Conservation (phyloP, 2,329 filamentous ascomycete species). For the Ophiostoma sp. region DNA sequence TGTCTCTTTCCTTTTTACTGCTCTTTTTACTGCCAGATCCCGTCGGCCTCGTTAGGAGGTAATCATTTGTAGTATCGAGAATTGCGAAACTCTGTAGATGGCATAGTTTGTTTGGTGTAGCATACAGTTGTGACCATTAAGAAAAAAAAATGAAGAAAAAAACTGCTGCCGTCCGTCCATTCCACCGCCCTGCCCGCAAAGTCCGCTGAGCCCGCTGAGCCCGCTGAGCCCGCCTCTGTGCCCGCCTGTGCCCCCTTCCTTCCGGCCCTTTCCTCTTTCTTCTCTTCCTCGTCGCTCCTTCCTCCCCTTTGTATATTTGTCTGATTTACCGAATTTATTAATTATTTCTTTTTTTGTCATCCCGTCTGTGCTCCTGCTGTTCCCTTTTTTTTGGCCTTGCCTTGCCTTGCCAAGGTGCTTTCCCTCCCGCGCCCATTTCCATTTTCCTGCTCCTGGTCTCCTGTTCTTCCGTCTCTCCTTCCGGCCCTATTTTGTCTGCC, state of each 20-base stretch:
- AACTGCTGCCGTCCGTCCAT: background rate
- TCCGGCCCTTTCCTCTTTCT: slow-evolving; percentile 25
- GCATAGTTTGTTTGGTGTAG: background rate
- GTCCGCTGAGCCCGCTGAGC: background rate
- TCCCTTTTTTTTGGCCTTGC: background rate
- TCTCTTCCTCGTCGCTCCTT: slow-evolving; percentile 18
- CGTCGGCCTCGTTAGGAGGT: background rate
- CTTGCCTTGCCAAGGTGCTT: slow-evolving; percentile 5
- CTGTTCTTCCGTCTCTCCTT: slow-evolving; percentile 4
- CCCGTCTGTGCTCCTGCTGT: slow-evolving; percentile 12
- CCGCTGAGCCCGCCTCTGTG: slow-evolving; percentile 12
- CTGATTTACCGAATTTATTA: background rate
- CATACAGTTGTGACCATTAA: too few relatives aligned
- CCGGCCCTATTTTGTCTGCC: background rate
- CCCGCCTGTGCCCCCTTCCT: slow-evolving; percentile 20
- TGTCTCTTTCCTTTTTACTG: background rate
- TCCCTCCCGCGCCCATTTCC: slow-evolving; percentile 8
- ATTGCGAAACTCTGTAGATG: background rate
- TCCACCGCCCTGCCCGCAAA: background rate
- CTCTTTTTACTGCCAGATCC: slow-evolving; percentile 6
- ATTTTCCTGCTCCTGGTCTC: background rate
- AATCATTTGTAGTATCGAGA: background rate
- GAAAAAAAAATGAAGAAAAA: background rate
- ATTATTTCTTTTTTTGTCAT: slow-evolving; percentile 5
- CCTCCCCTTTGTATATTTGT: slow-evolving; percentile 1